phyloP scores from a whole-genome alignment of 1,284 basidiomycete genomes.

The Sporisorium graminicola region DNA sequence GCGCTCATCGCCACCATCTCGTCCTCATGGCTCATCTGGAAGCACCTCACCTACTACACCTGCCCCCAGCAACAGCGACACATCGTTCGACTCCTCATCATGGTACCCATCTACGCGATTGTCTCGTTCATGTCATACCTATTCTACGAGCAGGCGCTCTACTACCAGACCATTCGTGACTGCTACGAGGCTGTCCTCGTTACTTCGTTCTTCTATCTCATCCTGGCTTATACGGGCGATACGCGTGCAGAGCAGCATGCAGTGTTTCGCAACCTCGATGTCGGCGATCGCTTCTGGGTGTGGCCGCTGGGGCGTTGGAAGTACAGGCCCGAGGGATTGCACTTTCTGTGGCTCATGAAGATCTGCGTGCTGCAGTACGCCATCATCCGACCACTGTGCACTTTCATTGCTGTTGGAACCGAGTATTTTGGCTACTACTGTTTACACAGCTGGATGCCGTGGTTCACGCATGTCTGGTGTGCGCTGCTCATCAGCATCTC shows the following conservation, averaged over 20 bases:
- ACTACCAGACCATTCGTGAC: slow-evolving; percentile 67
- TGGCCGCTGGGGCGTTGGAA: slow-evolving; percentile 78
- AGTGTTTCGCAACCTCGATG: slow-evolving; percentile 73
- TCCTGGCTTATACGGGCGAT: slow-evolving; percentile 79
- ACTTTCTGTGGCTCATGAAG: slow-evolving; percentile 83
- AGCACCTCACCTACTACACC: slow-evolving; percentile 80
- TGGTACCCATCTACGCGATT: slow-evolving; percentile 82
- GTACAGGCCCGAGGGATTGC: slow-evolving; percentile 75
- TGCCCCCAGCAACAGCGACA: slow-evolving; percentile 72
- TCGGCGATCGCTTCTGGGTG: slow-evolving; percentile 75
- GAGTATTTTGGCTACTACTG: slow-evolving; percentile 80
- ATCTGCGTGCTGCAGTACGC: slow-evolving; percentile 84
- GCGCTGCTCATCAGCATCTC: slow-evolving; percentile 78
- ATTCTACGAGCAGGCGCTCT: slow-evolving; percentile 72
- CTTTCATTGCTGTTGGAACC: slow-evolving; percentile 76
- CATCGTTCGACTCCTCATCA: slow-evolving; percentile 78
- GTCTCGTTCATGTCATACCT: slow-evolving; percentile 79
- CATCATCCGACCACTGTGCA: slow-evolving; percentile 78
- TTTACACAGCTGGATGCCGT: slow-evolving; percentile 78
- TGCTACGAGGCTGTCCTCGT: slow-evolving; percentile 65
- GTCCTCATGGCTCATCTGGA: slow-evolving; percentile 50
- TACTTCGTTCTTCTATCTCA: slow-evolving; percentile 82
- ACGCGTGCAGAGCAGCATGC: slow-evolving; percentile 76
- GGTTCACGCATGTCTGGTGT: slow-evolving; percentile 77
- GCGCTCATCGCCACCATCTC: slow-evolving; percentile 61